Base-by-base conservation (phyloP, 257 asterid genomes). In the Solanum arcanum region DNA sequence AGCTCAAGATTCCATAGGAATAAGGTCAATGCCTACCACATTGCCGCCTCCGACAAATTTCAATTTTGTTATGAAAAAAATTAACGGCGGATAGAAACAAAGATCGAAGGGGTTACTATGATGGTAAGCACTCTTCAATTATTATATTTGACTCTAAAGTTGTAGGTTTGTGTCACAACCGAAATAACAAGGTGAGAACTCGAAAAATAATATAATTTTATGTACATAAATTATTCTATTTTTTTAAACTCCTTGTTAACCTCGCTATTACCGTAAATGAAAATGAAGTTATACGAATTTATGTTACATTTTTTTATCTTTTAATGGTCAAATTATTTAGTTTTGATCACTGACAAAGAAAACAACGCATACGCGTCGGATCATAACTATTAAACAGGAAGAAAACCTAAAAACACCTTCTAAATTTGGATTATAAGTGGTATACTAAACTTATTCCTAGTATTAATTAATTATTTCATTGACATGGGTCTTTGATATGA, bases 1-100 rank as follows among this genome's bases (percentile, higher is more conserved):
- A 82, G 91, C 39, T 16, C 12, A 20, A 93, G 95, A 90, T 90
- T 94, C 95, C 93, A 16, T 41, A 37, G 77, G 35, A 5, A 14
- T 9, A n/a, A 16, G 64, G 47, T 8, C 72, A 20, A 83, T 18
- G 47, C 70, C 47, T 62, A 56, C 20, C 47, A 37, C 86, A 82
- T 82, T 82, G 47, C 70, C 66, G 25, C n/a, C 84, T 44, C 66
- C 15, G 31, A 41, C 15, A 27, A 35, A 25, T 49, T 82, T 18
- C 3, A 13, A 21, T 77, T 37, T 64, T 12, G 18, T 68, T 12
- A 6, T 6, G 23, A 13, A 77, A 77, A 77, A 42, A 21, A 15
- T 3, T 9, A 18, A 41, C 3, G 59, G 15, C 3, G 10, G 33
- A 49, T 46, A 49, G 1, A 6, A 49, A 49, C 9, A 80, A 80